phyloP scores from a whole-genome alignment of 768 basidiomycete species.

The Amylocystis lapponica region DNA sequence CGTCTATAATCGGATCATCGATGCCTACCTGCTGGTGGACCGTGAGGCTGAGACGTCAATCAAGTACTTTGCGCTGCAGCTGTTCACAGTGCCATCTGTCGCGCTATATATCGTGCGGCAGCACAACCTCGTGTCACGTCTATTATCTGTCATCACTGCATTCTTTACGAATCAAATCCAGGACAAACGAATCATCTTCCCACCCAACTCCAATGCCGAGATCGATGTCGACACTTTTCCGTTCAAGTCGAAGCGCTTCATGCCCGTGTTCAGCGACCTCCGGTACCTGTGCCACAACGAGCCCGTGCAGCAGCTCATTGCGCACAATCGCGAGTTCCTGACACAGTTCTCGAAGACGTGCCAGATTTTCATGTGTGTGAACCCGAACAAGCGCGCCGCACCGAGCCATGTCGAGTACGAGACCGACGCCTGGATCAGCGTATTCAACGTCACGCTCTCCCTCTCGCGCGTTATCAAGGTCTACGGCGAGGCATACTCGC shows the following conservation, averaged over 20 bases:
- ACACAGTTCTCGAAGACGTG: conserved; percentile 70
- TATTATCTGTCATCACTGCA: conserved; percentile 79
- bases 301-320: conserved; percentile 76
- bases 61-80: conserved; percentile 87
- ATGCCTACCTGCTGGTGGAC: conserved; percentile 88
- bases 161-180: conserved; percentile 92
- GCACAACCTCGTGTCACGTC: conserved; percentile 65
- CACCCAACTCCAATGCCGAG: conserved; percentile 24
- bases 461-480: conserved; percentile 85
- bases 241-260: conserved; percentile 93
- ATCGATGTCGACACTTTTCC: conserved; percentile 82
- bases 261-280: conserved; percentile 90
- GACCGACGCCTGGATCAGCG: conserved; percentile 93
- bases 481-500: conserved; percentile 79
- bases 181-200: conserved; percentile 56
- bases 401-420: conserved; percentile 92
- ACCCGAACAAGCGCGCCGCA: conserved; percentile 80
- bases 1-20: conserved; percentile 82
- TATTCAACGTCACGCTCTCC: conserved; percentile 92
- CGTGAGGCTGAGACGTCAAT: conserved; percentile 94
- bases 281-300: conserved; percentile 79
- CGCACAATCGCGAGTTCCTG: conserved; percentile 60
- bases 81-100: conserved; percentile 89
- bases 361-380: conserved; percentile 89
- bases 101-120: conserved; percentile 71